Percentiles rank a stretch among this genome's conserved stretches.
Evolutionary conservation across 345 rosid genomes (phyloP).

Genomic region (Noccaea bulbosa): DNA sequence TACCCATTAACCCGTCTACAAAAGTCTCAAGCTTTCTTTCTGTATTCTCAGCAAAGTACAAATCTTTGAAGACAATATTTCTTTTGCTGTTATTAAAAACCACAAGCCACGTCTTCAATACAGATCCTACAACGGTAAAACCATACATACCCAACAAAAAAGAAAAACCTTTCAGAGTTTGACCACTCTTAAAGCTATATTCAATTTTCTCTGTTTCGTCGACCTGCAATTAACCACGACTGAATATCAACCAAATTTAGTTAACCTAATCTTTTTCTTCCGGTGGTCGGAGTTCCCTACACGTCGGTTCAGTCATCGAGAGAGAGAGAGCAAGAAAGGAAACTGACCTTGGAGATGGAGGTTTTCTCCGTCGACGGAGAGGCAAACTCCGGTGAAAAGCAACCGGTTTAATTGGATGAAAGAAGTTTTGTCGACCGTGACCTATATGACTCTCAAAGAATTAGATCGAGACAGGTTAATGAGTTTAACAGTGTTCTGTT

Average conservation of each 20-base stretch:
- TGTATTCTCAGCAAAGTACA: constrained; percentile 23
- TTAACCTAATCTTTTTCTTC: neutral
- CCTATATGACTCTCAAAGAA: constrained; percentile 14
- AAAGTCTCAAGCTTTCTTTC: constrained; percentile 14
- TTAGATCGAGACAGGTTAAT: constrained; percentile 31
- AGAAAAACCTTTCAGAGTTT: neutral
- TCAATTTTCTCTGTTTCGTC: neutral
- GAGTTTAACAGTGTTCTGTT: constrained; percentile 15
- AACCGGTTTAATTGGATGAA: constrained; percentile 16
- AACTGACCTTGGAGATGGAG: constrained; percentile 33
- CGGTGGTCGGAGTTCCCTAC: constrained; percentile 3
- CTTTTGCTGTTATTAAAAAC: constrained; percentile 2
- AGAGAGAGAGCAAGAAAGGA: neutral
- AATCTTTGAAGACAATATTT: constrained; percentile 1
- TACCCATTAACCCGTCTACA: neutral
- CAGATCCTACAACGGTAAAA: constrained; percentile 32
- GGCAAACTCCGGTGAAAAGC: constrained; percentile 9
- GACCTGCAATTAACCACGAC: neutral
- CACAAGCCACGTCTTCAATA: constrained; percentile 6
- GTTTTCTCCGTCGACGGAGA: constrained; percentile 32
- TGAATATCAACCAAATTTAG: neutral
- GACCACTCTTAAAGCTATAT: neutral
- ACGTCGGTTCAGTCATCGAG: neutral
- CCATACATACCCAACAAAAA: neutral
- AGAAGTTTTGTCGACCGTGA: constrained; percentile 34